Base-by-base conservation (phyloP, 495 filamentous ascomycete species). In the Xylaria acuta region DNA sequence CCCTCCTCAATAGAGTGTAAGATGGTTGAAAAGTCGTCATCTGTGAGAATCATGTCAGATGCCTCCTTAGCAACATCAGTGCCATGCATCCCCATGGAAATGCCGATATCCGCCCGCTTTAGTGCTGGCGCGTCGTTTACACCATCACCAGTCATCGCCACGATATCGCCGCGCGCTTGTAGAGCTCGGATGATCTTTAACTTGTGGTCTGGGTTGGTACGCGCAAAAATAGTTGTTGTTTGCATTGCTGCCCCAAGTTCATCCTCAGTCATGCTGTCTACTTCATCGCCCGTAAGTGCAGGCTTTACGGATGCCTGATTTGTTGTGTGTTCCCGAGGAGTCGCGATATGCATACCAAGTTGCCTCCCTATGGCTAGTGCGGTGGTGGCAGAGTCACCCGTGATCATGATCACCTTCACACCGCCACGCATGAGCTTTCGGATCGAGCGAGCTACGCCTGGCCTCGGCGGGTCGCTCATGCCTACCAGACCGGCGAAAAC, bases 21-120 rank as follows among this genome's bases (percentile, higher is more conserved):
- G 73, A 99, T 99, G 5, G 96, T 99, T 22, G 95, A 97, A 79
- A 99, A 99, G 80, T 98, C 94, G 77, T 99, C 96, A 77, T 98
- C 95, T 0, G 95, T 98, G 67, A 99, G 82, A 76, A 99, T 98
- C 96, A 99, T 99, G 79, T 99, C 96, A n/a, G 97, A 94, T 41
- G 96, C 96, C 81, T 99, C 96, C 86, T 99, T 99, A 72, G 96
- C 96, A 45, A 99, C 96, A 77, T 99, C 96, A 2, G 96, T 99
- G 58, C 96, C 96, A 41, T 97, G 90, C 75, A 90, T 88, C 71
- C 96, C 96, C 96, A 99, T 99, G 16, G 95, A 93, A 70, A 99
- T 95, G 40, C 96, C 96, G 81, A 99, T 99, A 76, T 99, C 96
- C 4, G 96, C 96, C 82, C 95, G 97, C 82, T 99, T 99, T 67